Percentiles rank a stretch among this genome's conserved stretches.
Conservation (phyloP, 225 moss, liverwort and hornwort species). For the Antitrichia curtipendula region DNA sequence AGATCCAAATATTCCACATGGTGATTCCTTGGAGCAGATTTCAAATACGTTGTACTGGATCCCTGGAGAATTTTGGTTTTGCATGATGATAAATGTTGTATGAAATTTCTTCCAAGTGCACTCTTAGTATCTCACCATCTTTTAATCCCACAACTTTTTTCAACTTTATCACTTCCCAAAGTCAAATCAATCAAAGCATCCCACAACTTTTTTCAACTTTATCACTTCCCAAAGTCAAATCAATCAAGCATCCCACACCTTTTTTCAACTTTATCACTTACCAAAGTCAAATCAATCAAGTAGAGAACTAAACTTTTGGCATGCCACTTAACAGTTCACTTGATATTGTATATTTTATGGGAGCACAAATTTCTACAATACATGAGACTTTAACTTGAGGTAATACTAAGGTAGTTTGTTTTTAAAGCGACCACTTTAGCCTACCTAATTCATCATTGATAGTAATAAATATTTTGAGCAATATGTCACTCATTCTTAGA, state of each 20-base stretch:
- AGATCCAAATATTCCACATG: not conserved
- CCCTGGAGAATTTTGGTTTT: too few species aligned
- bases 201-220: not conserved
- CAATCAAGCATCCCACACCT: not conserved
- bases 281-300: not conserved
- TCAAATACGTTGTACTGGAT: not conserved
- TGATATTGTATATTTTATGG: not conserved
- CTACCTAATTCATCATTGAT: too few species aligned
- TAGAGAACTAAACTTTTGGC: rapidly evolving
- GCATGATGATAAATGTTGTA: not conserved
- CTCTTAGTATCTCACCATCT: too few species aligned
- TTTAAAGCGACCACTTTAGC: too few species aligned
- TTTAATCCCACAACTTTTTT: not conserved
- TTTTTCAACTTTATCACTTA: not conserved
- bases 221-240: not conserved
- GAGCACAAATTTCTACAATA: not conserved
- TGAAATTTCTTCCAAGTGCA: not conserved
- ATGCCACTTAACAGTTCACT: not conserved
- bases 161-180: not conserved
- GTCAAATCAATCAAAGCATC: not conserved
- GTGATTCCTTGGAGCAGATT: not conserved
- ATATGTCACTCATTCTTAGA: too few species aligned
- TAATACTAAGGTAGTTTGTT: too few species aligned
- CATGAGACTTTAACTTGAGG: not conserved
- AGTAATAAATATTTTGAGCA: too few species aligned